A percentile compares a stretch with the other conserved stretches of the same genome.
Conservation (phyloP, 2,329 filamentous ascomycete species). For the Lachnellula suecica region DNA sequence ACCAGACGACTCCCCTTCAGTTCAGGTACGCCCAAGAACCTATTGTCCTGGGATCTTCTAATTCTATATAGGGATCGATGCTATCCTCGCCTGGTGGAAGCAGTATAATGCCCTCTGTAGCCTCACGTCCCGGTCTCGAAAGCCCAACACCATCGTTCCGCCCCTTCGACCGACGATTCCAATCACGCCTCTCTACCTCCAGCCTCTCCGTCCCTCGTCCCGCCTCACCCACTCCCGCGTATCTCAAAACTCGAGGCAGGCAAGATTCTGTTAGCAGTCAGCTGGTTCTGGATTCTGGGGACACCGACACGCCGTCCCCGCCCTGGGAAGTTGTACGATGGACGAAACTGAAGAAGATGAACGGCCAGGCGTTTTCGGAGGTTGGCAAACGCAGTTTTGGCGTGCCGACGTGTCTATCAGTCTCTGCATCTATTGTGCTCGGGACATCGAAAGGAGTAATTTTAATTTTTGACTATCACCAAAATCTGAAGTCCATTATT, state of each 20-base stretch:
- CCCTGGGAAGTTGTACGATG: conserved; percentile 98
- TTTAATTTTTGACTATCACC: conserved; percentile 95
- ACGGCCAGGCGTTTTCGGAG: conserved; percentile 88
- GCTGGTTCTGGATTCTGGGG: conserved; percentile 58
- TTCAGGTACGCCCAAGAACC: conserved; percentile 58
- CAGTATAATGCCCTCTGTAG: conserved; percentile 68
- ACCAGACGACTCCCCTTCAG: conserved; percentile 80
- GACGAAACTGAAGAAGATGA: conserved; percentile 90
- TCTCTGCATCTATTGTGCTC: conserved; percentile 84
- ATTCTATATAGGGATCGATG: conserved; percentile 52
- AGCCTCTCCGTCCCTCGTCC: conserved; percentile 63
- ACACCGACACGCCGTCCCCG: conserved; percentile 69
- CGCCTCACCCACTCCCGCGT: conserved; percentile 62
- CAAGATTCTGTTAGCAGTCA: conserved; percentile 78
- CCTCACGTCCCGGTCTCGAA: conserved; percentile 61
- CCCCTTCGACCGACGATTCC: conserved; percentile 93
- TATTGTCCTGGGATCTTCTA: conserved; percentile 3
- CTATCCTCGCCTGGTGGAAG: conserved; percentile 71
- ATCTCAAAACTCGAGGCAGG: conserved; percentile 74
- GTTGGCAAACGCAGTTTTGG: conserved; percentile 91
- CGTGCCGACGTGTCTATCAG: conserved; percentile 81
- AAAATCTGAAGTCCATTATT: conserved; percentile 90
- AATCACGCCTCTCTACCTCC: conserved; percentile 71
- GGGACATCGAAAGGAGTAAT: conserved; percentile 95
- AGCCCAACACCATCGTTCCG: conserved; percentile 82